Evolutionary conservation across 106 monocot species (phyloP), one percentile per base, ranked within the genome.

Genomic region (Amphibolis antarctica): DNA sequence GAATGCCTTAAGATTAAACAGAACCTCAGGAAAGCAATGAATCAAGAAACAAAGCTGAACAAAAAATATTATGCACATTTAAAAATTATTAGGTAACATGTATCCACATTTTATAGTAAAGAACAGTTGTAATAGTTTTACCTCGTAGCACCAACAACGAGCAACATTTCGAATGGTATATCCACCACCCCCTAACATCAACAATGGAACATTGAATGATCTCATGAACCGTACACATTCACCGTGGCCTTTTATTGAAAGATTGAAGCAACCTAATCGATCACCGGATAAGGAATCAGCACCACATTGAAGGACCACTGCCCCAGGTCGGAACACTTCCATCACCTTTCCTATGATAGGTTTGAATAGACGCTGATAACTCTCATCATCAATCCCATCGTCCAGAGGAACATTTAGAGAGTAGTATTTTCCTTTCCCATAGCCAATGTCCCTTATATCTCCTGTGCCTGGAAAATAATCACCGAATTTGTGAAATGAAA

Each of bases 81-180:
- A 27, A 14, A 15, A 28, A 48, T 17, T 27, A 27, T 5, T 12
- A 47, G 0, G 46, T 27, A 47, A 10, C 65, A 51, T 12, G 17
- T 31, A 15, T 27, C 12, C 18, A 51, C 22, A 28, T 7, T 15
- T n/a, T 12, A 22, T 10, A 28, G 19, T 50, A 51, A 7, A 50
- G 48, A 4, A 49, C 19, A 22, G 23, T 31, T 1, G n/a, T n/a
- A n/a, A 9, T 12, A 1, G 2, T 5, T 10, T 26, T 60, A 74
- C 74, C 74, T 74, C 74, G 15, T 74, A 74, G 59, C 74, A 74
- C 74, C 74, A 74, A 28, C 74, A 74, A 15, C 74, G 65, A 23
- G 74, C 74, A 66, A 74, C 74, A 74, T 74, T 74, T 25, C 74
- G 65, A 50, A 74, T 74, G 57, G 74, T 74, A 42, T 74, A 74